Conservation (phyloP, 495 filamentous ascomycete genomes). For the Neurospora discreta region DNA sequence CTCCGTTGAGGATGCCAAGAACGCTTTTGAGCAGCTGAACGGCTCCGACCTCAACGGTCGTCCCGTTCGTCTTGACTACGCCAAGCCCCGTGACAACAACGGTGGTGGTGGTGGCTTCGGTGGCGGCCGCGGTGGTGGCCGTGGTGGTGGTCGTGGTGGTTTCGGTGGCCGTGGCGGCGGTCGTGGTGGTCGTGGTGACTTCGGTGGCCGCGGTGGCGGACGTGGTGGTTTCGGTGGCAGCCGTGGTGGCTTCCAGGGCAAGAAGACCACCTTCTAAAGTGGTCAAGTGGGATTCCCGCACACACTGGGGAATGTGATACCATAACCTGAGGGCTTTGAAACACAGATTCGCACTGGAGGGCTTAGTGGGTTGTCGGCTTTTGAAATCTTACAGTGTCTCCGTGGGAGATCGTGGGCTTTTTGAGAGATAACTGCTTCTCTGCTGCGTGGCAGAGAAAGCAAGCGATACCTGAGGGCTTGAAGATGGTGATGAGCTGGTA, state of each 20-base stretch:
- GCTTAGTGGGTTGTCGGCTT: constrained; percentile 43
- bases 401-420: constrained; percentile 30
- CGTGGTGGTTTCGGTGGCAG: constrained; percentile 27
- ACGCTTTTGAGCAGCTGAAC: constrained; percentile 60
- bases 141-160: constrained; percentile 37
- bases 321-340: constrained; percentile 26
- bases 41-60: constrained; percentile 68
- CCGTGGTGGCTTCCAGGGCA: constrained; percentile 59
- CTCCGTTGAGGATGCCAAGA: constrained; percentile 75
- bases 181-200: constrained; percentile 41
- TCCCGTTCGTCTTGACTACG: constrained; percentile 79
- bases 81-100: constrained; percentile 58
- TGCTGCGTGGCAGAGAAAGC: constrained; percentile 17
- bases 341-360: constrained; percentile 24
- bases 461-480: constrained; percentile 37
- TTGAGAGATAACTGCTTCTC: constrained; percentile 34
- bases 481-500: constrained; percentile 38
- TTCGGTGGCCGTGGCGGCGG: constrained; percentile 43
- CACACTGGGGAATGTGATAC: constrained; percentile 22
- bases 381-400: constrained; percentile 27
- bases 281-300: constrained; percentile 11
- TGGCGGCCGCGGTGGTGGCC: constrained; percentile 34
- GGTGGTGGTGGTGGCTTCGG: constrained; percentile 39
- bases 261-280: constrained; percentile 79
- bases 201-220: constrained; percentile 33